Base-by-base conservation (phyloP, 345 rosid species). In the Bruguiera sexangula region DNA sequence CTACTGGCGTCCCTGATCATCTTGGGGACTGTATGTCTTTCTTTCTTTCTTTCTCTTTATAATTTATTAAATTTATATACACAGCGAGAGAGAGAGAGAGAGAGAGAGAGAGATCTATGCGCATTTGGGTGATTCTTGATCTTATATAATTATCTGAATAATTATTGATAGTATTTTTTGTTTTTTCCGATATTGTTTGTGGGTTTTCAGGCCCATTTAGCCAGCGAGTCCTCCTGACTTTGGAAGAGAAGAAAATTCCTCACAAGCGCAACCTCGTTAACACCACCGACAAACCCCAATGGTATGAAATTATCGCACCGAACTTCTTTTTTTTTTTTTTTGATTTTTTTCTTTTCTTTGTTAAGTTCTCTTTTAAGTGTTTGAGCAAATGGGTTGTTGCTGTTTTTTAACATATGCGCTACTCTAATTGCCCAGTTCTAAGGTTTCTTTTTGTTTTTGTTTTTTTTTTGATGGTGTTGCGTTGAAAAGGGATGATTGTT, bases 171-270 rank as follows among this genome's bases (percentile, higher is more conserved):
- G 9, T 48, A 48, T 34, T 24, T 24, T 32, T 3, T 69, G 8
- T 66, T 55, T 50, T 39, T 39, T 8, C 15, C 61, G 24, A n/a
- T 51, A 32, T 32, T 24, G 6, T 52, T 52, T 36, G 26, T 54
- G 29, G 16, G 21, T n/a, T 69, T 65, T 52, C 69, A 95, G 97
- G 98, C 55, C 98, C 97, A 15, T 90, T 92, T 52, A 80, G 69
- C 72, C 97, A 92, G 5, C 76, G 95, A 68, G 89, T 77, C 67
- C 68, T 81, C 22, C 81, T 96, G 51, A 92, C 93, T 51, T 81
- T 90, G 84, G 98, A 92, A 82, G 98, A 92, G 85, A 96, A 96
- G 95, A 79, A 75, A 29, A 59, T 96, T 32, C 75, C 88, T 10
- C 83, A 88, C 87, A 85, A 89, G 79, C 21, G 32, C 64, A 81